phyloP scores from a whole-genome alignment of 2,329 filamentous ascomycete species.

The Botrytis fabae region DNA sequence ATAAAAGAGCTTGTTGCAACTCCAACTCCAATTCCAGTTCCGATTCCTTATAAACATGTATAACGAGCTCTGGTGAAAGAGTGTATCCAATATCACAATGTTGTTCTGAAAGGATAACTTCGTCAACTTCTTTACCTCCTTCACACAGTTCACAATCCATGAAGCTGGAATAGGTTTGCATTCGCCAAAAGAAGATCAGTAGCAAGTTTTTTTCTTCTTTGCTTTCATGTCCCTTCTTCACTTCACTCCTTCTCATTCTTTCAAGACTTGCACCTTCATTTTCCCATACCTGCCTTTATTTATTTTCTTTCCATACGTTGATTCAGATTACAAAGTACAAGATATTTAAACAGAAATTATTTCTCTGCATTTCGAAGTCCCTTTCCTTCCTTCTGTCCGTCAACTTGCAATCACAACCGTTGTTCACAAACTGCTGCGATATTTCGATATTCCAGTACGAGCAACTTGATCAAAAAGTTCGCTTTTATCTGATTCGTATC shows the following conservation, averaged over 20 bases:
- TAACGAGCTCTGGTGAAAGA: background rate
- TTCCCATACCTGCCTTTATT: background rate
- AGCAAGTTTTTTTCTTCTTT: slow-evolving; percentile 1
- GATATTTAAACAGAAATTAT: background rate
- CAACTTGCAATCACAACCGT: background rate
- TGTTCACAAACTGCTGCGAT: background rate
- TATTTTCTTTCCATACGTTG: background rate
- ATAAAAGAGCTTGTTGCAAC: background rate
- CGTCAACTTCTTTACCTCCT: background rate
- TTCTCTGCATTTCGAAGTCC: background rate
- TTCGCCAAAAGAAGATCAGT: slow-evolving; percentile 1
- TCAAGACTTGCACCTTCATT: slow-evolving; percentile 6
- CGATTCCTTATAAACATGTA: background rate
- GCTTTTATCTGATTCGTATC: background rate
- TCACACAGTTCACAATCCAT: background rate
- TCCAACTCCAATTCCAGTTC: background rate
- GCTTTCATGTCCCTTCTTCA: slow-evolving; percentile 1
- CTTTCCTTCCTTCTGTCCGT: background rate
- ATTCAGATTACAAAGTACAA: background rate
- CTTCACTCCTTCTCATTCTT: slow-evolving; percentile 2
- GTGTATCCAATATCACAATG: background rate
- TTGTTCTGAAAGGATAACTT: background rate
- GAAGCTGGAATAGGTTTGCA: background rate
- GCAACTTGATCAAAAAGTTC: background rate
- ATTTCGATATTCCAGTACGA: background rate